Percentiles rank a stretch among this genome's conserved stretches.
Evolutionary conservation across 257 asterid genomes (phyloP).

Genomic region (Misopates orontium): DNA sequence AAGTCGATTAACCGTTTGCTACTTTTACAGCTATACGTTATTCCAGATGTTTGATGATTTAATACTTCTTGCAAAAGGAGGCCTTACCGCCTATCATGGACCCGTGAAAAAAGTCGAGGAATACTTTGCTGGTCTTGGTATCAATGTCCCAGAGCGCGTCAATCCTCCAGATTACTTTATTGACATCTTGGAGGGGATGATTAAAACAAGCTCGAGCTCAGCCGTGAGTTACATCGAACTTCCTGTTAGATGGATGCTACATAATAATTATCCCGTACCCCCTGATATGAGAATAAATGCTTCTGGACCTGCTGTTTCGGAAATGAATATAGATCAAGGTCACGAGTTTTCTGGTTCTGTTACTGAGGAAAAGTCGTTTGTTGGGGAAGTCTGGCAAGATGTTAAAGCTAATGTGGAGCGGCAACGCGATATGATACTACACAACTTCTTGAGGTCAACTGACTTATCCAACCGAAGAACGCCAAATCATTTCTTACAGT

Average conservation of each 20-base stretch:
- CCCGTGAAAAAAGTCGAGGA: slow-evolving; percentile 51
- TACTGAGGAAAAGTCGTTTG: slow-evolving; percentile 52
- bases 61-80: slow-evolving; percentile 63
- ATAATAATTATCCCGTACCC: slow-evolving; percentile 60
- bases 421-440: slow-evolving; percentile 44
- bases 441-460: slow-evolving; percentile 45
- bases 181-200: slow-evolving; percentile 66
- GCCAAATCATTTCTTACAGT: slow-evolving; percentile 45
- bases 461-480: slow-evolving; percentile 57
- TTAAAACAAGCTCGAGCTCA: slow-evolving; percentile 42
- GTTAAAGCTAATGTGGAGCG: slow-evolving; percentile 50
- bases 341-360: slow-evolving; percentile 30
- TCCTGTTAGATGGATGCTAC: slow-evolving; percentile 62
- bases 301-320: slow-evolving; percentile 27
- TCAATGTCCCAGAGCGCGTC: slow-evolving; percentile 54
- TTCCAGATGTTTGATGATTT: slow-evolving; percentile 56
- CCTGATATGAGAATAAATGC: slow-evolving; percentile 42
- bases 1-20: neutral
- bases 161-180: slow-evolving; percentile 67
- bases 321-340: slow-evolving; percentile 20
- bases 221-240: slow-evolving; percentile 45
- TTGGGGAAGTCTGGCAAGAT: slow-evolving; percentile 63
- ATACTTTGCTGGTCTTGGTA: slow-evolving; percentile 49
- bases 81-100: slow-evolving; percentile 60
- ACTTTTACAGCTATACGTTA: slow-evolving; percentile 48